These are phyloP conservation scores for Pterulicium gracile DNA, from an alignment of 1,284 basidiomycete genomes.

Conservation along the genomic window DNA sequence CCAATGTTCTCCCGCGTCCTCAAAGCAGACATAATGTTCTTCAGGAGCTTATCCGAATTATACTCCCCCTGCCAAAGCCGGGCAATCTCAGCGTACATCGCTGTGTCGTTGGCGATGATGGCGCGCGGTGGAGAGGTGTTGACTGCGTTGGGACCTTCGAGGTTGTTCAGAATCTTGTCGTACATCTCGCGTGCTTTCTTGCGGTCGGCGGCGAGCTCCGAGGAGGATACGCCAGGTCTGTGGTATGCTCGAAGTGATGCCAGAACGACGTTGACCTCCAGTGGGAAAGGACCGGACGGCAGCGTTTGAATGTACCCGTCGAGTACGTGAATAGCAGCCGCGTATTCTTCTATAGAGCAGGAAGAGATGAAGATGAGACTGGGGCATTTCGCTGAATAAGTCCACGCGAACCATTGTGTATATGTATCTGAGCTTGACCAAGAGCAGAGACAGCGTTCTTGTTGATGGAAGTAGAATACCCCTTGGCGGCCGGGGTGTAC, in stretches of 20 bases:
- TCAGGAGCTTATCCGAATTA: slow-evolving; percentile 54
- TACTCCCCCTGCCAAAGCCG: slow-evolving; percentile 77
- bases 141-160: slow-evolving; percentile 44
- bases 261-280: slow-evolving; percentile 82
- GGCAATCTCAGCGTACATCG: slow-evolving; percentile 82
- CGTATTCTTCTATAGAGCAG: slow-evolving; percentile 49
- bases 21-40: slow-evolving; percentile 65
- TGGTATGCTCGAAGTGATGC: slow-evolving; percentile 78
- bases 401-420: slow-evolving; percentile 58
- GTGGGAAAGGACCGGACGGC: slow-evolving; percentile 44
- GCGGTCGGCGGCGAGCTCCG: slow-evolving; percentile 66
- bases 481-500: slow-evolving; percentile 51
- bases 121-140: slow-evolving; percentile 26
- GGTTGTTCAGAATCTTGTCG: slow-evolving; percentile 59
- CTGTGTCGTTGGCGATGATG: slow-evolving; percentile 60
- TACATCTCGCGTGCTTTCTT: slow-evolving; percentile 71
- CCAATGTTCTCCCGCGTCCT: slow-evolving; percentile 38
- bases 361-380: slow-evolving; percentile 5
- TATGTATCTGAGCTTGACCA: slow-evolving; percentile 79
- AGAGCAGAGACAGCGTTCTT: slow-evolving; percentile 74
- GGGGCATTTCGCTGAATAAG: slow-evolving; percentile 3
- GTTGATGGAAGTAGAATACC: slow-evolving; percentile 70
- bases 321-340: slow-evolving; percentile 78
- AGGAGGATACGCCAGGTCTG: slow-evolving; percentile 64
- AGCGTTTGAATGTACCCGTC: slow-evolving; percentile 61